Base-by-base conservation (phyloP, 2,329 filamentous ascomycete genomes). In the Trematosphaeria pertusa region DNA sequence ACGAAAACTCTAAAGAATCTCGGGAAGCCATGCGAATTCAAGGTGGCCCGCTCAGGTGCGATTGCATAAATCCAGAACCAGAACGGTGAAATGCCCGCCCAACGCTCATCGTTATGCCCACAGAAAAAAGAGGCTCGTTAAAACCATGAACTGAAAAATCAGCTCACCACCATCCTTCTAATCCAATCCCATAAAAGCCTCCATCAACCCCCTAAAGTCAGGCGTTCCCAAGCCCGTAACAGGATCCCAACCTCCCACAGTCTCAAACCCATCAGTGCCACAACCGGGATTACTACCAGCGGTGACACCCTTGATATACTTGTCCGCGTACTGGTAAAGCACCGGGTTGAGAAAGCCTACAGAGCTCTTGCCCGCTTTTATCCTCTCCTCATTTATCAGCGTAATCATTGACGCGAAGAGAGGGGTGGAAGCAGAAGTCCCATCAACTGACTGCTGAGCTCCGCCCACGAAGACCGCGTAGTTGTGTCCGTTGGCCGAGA, bases 281-380 rank as follows among this genome's bases (percentile, higher is more conserved):
- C 71, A 73, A 1, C 71, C 71, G 11, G 43, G 55, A 3, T 54
- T 55, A 1, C 48, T 53, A 2, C 70, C 70, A 8, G 47, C 41
- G 46, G 39, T 67, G 53, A 59, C 73, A 53, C 82, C 80, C 2
- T 69, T 79, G 0, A 69, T 76, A 21, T 28, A 26, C 31, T 65
- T 56, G 30, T 70, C 72, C 10, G 73, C 74, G 9, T 55, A 38
- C 0, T 60, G 61, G 58, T 84, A 85, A 2, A 84, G 58, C 75
- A 78, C 82, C 0, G 81, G 81, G 54, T 84, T 84, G 26, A 84
- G 50, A 71, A 83, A 84, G 0, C 82, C 82, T 43, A 84, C 63
- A 0, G 74, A 63, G 0, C 73, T 57, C 57, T 78, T 74, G 7
- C 78, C 77, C 3, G 66, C 69, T 0, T 72, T 64, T 12, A 84